phyloP scores from a whole-genome alignment of 2,329 filamentous ascomycete genomes.

The Didymellaceae sp. region DNA sequence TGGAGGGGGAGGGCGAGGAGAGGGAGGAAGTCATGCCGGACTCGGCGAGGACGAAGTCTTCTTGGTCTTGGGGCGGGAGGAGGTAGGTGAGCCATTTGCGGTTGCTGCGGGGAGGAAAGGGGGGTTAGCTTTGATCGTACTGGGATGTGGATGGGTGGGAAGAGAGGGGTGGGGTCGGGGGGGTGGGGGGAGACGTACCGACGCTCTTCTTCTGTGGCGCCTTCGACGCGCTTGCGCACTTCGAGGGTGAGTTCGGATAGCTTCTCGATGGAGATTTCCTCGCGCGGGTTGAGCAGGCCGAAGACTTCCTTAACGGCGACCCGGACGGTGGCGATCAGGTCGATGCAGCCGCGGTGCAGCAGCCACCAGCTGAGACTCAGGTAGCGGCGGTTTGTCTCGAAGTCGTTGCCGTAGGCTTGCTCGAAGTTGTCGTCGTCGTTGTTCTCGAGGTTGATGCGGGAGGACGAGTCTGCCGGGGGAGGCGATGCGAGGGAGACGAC shows the following conservation, averaged over 20 bases:
- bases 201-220: conserved; percentile 68
- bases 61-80: conserved; percentile 78
- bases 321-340: conserved; percentile 81
- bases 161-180: not conserved
- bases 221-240: conserved; percentile 85
- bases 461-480: conserved; percentile 64
- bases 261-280: conserved; percentile 81
- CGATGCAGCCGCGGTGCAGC: conserved; percentile 85
- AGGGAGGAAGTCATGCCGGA: conserved; percentile 71
- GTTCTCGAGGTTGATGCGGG: conserved; percentile 88
- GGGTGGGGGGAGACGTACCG: conserved; percentile 48
- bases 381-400: conserved; percentile 94
- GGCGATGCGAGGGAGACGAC: conserved; percentile 88
- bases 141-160: not conserved
- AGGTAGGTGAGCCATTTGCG: conserved; percentile 83
- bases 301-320: conserved; percentile 89
- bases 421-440: conserved; percentile 87
- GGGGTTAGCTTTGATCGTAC: not conserved
- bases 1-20: conserved; percentile 45
- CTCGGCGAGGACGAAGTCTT: conserved; percentile 83
- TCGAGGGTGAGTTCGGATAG: conserved; percentile 82
- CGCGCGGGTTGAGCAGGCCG: conserved; percentile 84
- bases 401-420: conserved; percentile 87
- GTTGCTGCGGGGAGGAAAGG: conserved; percentile 49
- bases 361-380: conserved; percentile 99